Percentiles rank a stretch among this genome's conserved stretches.
Conservation (phyloP, 768 basidiomycete species). For the Dacryopinax spathularia region DNA sequence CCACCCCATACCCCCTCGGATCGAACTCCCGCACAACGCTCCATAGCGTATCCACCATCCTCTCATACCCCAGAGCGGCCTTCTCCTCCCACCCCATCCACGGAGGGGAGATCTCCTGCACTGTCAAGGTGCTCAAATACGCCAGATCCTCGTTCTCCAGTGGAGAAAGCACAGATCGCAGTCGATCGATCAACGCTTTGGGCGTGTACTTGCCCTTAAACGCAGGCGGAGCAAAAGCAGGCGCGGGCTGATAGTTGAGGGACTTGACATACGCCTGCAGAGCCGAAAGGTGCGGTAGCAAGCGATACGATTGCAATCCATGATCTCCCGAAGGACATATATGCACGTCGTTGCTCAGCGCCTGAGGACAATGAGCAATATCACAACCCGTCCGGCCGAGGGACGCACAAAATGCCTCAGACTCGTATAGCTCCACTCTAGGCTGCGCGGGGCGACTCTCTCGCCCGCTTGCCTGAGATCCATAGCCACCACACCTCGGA, state of each 20-base stretch:
- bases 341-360: constrained; percentile 52
- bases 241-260: constrained; percentile 42
- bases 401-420: constrained; percentile 54
- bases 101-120: constrained; percentile 20
- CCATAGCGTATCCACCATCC: constrained; percentile 51
- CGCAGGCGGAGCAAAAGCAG: constrained; percentile 44
- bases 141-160: constrained; percentile 23
- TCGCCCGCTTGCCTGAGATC: constrained; percentile 66
- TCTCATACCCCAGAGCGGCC: constrained; percentile 50
- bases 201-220: not conserved
- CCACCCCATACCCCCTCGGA: constrained; percentile 53
- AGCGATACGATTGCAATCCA: constrained; percentile 51
- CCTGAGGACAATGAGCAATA: constrained; percentile 32
- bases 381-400: too few relatives aligned
- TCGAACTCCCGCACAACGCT: constrained; percentile 56
- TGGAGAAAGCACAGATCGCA: constrained; percentile 43
- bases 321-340: constrained; percentile 40
- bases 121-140: not conserved
- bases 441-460: constrained; percentile 63
- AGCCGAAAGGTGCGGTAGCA: constrained; percentile 46
- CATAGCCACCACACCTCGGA: constrained; percentile 55
- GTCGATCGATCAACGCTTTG: constrained; percentile 32
- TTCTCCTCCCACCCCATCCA: constrained; percentile 49
- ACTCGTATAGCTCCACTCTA: constrained; percentile 67
- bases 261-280: constrained; percentile 48